Evolutionary conservation across 2,329 filamentous ascomycete genomes (phyloP), one percentile per base, ranked within the genome.

Genomic region (Nemania sp.): DNA sequence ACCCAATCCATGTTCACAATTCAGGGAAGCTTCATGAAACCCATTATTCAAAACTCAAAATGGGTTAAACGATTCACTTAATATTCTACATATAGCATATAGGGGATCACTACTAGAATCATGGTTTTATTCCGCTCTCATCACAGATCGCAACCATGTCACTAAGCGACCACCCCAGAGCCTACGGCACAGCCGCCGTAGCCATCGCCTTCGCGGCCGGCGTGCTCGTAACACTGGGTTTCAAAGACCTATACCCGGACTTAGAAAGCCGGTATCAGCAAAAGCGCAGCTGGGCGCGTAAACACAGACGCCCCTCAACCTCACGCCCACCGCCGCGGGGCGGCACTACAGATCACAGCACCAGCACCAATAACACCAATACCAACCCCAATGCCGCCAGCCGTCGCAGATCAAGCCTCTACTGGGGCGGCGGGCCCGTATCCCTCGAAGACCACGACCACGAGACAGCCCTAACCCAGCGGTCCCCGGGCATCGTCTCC

Each of bases 211-310:
- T 98, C 75, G 79, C 90, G n/a, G 86, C 92, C 10, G 94, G 94
- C 51, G 86, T 94, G 61, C 82, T 93, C 59, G 79, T 94, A 64
- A 93, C 93, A 0, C 81, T 96, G 2, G 90, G 91, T 66, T 89
- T 93, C 82, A 94, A 94, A 79, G 92, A 95, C 77, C 79, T 94
- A 43, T 94, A 94, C 74, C 90, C 92, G 0, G 90, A 93, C 73
- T 84, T 94, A 54, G 90, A 93, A 78, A 80, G 84, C 24, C 86
- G 88, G 22, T 92, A 89, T 74, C 87, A 87, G 74, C 82, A 82
- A 66, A 74, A 80, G 70, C 80, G 81, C 71, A 77, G 78, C 63
- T 69, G 78, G 72, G 64, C 73, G 66, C 59, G 62, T 26, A 55
- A 18, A 49, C 38, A 32, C 27, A 47, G 56, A 64, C 64, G 69